Evolutionary conservation across 2,329 filamentous ascomycete species (phyloP).

Genomic region (Aspergillus melleus): DNA sequence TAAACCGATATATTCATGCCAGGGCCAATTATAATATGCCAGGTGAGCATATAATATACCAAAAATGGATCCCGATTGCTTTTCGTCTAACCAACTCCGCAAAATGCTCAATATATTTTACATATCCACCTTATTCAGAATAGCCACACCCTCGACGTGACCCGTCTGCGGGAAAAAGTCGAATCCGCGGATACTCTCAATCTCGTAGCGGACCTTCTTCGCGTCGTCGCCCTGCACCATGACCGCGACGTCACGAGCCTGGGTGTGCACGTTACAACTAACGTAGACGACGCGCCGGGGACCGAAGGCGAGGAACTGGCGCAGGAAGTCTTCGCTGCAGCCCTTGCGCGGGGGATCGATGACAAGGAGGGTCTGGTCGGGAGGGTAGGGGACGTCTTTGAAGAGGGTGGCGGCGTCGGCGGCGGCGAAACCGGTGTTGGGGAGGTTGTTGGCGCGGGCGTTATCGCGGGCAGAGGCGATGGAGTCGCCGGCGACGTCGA

Average conservation of each 20-base stretch:
- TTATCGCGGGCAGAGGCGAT: constrained; percentile 80
- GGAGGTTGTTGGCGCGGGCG: constrained; percentile 72
- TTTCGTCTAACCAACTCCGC: not conserved
- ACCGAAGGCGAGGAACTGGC: constrained; percentile 74
- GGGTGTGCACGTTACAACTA: constrained; percentile 96
- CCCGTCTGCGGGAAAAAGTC: constrained; percentile 94
- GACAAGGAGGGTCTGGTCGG: constrained; percentile 86
- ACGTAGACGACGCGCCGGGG: constrained; percentile 87
- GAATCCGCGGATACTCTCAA: constrained; percentile 89
- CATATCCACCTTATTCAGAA: constrained; percentile 46
- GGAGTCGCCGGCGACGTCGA: constrained; percentile 80
- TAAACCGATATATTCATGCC: no score
- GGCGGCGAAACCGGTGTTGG: constrained; percentile 79
- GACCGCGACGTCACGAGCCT: constrained; percentile 88
- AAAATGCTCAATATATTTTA: not conserved
- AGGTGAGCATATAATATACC: not conserved
- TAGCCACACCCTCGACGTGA: constrained; percentile 66
- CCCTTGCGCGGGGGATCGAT: constrained; percentile 97
- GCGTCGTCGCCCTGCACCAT: constrained; percentile 67
- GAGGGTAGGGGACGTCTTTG: constrained; percentile 68
- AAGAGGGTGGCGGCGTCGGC: constrained; percentile 86
- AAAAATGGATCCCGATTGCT: not conserved
- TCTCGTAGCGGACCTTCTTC: constrained; percentile 62
- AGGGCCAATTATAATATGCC: no score
- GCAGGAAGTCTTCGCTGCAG: constrained; percentile 80